Base-by-base conservation (phyloP, 23 red algal species). In the Gracilaria caudata region DNA sequence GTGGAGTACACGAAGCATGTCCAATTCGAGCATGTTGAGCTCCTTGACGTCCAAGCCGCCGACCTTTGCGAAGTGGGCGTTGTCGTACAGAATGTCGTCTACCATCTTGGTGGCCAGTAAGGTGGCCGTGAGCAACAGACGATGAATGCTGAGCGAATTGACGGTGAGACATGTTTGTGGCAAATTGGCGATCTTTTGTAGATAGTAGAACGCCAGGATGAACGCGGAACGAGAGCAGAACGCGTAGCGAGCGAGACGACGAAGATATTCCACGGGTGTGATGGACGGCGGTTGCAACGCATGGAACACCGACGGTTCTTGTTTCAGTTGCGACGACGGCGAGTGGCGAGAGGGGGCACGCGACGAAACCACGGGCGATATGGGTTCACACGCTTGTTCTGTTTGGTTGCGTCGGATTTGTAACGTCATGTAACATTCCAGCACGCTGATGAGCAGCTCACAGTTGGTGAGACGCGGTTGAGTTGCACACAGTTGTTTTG, bases 61-160 rank as follows among this genome's bases (percentile, higher is more conserved):
- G 21, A 96, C 94, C 68, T 86, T 87, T 2, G 94, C 94, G 59
- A 84, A 96, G 35, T 92, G 86, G 8, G 94, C 86, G 75, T 96
- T 96, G 61, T 86, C 76, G 51, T 92, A 96, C 72, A 83, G 78
- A 37, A 96, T 76, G 59, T 96, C 94, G 65, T 96, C 94, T 5
- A 86, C 37, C 40, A 83, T 70, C 39, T 96, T 96, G 16, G 88
- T 80, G 60, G 94, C 94, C 68, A 96, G 83, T 39, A 96, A 41
- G 23, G 91, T 68, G 25, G 89, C 86, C 2, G 97, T 95, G 19
- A 95, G 76, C 32, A 99, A 60, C 25, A 99, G 41, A 7, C 97
- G 83, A 61, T 99, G 97, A 10, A 94, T 91, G 47, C 68, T 99
- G 33, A 95, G 73, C 35, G 73, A 57, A 38, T 90, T 96, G 43